Base-by-base conservation (phyloP, 345 rosid species). In the Zanthoxylum bungeanum region DNA sequence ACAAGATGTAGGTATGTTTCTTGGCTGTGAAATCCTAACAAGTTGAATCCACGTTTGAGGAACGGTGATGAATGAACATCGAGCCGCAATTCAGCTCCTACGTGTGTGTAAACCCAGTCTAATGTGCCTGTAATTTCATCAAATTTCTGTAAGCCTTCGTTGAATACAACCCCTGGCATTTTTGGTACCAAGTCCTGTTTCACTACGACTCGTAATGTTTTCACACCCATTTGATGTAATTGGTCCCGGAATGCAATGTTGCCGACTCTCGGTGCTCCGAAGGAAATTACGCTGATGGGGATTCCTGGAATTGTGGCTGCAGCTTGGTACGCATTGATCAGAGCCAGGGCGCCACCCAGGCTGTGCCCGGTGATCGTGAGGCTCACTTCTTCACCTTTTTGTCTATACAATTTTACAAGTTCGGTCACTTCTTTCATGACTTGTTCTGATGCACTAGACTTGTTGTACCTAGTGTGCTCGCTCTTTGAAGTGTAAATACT, bases 311-410 rank as follows among this genome's bases (percentile, higher is more conserved):
- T 34, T 0, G 61, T 17, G 3, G 44, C 4, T 1, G 83, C 79
- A 0, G 76, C 84, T 60, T 85, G 87, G 8, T 85, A 79, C 25
- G 91, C 91, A 7, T 80, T 89, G 60, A 89, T 76, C 2, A 85
- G 83, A 0, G 93, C 88, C 56, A 89, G 59, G 14, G 91, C 93
- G 0, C 91, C 93, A 5, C 91, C 93, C 2, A 86, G 73, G 79
- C 88, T 83, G 66, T 89, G 89, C 2, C 89, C 93, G 3, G 85
- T 85, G 9, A 82, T 60, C 1, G 91, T 89, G 36, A 89, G 40
- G 79, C 91, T 85, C 4, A 87, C 85, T 50, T 81, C 76, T 76
- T 89, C 87, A 0, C 87, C 87, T 68, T 82, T 78, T 16, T 66
- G 84, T 40, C 24, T 37, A 24, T 84, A 87, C 33, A 76, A 76